phyloP scores from a whole-genome alignment of 352 stramenopile genomes.

The Pythium sukuiense region DNA sequence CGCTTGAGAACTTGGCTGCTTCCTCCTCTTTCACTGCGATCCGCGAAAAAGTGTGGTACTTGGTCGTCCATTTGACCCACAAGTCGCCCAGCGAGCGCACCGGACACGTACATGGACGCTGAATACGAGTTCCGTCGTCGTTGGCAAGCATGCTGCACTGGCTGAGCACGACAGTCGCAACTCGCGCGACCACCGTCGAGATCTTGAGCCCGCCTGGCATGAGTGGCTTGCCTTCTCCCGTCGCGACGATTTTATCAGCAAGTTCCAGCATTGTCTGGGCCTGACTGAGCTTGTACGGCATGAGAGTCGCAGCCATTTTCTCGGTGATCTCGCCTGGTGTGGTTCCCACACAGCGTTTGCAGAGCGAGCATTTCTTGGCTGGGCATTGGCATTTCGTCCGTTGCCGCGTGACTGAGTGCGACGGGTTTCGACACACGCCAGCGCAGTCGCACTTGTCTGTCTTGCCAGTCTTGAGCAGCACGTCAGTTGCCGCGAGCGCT shows the following conservation, averaged over 20 bases:
- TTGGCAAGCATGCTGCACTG: slow-evolving; percentile 75
- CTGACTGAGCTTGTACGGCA: slow-evolving; percentile 41
- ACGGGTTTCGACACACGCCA: slow-evolving; percentile 57
- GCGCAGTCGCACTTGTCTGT: slow-evolving; percentile 68
- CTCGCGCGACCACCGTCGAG: slow-evolving; percentile 53
- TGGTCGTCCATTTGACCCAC: slow-evolving; percentile 81
- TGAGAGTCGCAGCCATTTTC: slow-evolving; percentile 64
- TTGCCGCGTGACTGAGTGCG: slow-evolving; percentile 69
- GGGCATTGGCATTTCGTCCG: slow-evolving; percentile 75
- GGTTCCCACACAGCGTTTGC: slow-evolving; percentile 64
- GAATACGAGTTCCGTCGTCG: slow-evolving; percentile 53
- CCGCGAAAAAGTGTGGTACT: slow-evolving; percentile 76
- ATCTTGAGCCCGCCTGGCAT: slow-evolving; percentile 43
- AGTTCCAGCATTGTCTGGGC: slow-evolving; percentile 44
- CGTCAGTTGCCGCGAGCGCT: slow-evolving; percentile 74
- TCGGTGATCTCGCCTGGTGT: slow-evolving; percentile 53
- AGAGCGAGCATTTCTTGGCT: slow-evolving; percentile 81
- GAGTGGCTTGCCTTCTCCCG: slow-evolving; percentile 51
- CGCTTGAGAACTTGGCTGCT: slow-evolving; percentile 63
- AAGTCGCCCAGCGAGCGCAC: slow-evolving; percentile 76
- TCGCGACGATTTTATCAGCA: slow-evolving; percentile 45
- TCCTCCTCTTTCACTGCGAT: slow-evolving; percentile 55
- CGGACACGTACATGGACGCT: slow-evolving; percentile 72
- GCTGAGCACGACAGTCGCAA: slow-evolving; percentile 58
- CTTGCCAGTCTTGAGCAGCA: slow-evolving; percentile 72